phyloP scores from a whole-genome alignment of 208 protist genomes.

The Entamoeba invadens region DNA sequence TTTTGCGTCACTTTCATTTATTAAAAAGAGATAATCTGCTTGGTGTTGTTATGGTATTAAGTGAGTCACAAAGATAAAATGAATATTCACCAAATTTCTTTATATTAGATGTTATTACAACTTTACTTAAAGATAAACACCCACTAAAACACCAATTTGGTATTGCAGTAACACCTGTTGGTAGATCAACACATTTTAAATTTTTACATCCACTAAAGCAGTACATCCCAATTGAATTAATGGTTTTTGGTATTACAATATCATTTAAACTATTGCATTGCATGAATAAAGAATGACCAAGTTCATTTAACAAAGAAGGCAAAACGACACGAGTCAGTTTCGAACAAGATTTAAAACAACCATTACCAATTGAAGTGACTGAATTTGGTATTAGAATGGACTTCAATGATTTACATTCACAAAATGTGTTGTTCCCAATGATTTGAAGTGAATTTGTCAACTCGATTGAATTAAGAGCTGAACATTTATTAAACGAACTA shows the following conservation, averaged over 20 bases:
- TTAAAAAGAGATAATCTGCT: too few relatives aligned
- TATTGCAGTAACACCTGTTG: background rate
- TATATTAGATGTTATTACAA: background rate
- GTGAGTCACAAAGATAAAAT: too few relatives aligned
- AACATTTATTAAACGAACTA: background rate
- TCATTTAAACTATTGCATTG: background rate
- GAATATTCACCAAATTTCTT: background rate
- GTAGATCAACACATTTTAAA: background rate
- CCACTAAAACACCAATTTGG: background rate
- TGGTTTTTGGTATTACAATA: background rate
- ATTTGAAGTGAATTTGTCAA: background rate
- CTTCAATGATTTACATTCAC: background rate
- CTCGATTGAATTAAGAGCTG: background rate
- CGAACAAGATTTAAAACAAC: background rate
- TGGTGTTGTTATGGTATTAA: too few relatives aligned
- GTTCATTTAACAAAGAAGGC: background rate
- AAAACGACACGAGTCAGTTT: background rate
- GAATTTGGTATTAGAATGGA: background rate
- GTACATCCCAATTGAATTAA: background rate
- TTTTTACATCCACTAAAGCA: background rate
- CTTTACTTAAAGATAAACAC: background rate
- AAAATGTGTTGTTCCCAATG: background rate
- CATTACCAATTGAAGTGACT: background rate
- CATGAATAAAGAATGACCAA: background rate
- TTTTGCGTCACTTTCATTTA: too few relatives aligned